Evolutionary conservation across 805 yeast species (phyloP).

Genomic region (Hanseniaspora clermontiae): DNA sequence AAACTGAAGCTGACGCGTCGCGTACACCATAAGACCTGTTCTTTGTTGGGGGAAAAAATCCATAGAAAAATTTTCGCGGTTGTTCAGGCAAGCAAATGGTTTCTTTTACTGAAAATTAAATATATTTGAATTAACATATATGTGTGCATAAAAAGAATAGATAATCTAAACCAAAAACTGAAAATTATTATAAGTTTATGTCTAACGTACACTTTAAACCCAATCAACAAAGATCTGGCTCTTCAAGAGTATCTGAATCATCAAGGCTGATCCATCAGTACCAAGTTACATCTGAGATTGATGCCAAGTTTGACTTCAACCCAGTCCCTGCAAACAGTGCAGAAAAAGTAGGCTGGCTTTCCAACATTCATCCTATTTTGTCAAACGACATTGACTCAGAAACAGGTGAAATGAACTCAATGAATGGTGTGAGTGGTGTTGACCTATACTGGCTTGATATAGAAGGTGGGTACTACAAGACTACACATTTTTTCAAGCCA

Average conservation of each 20-base stretch:
- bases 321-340: conserved; percentile 57
- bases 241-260: conserved; percentile 10
- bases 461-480: conserved; percentile 91
- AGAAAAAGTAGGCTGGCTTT: conserved; percentile 69
- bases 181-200: neutral
- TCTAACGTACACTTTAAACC: conserved; percentile 15
- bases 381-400: conserved; percentile 36
- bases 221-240: conserved; percentile 23
- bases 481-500: conserved; percentile 73
- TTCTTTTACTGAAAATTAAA: neutral
- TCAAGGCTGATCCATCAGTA: conserved; percentile 38
- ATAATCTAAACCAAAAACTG: neutral
- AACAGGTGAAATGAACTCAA: conserved; percentile 12
- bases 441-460: conserved; percentile 90
- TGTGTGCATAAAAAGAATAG: neutral
- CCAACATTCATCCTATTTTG: conserved; percentile 84
- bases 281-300: conserved; percentile 55
- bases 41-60: too few relatives aligned
- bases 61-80: too few relatives aligned
- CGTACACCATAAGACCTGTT: neutral
- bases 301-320: conserved; percentile 77
- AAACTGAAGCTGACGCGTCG: neutral
- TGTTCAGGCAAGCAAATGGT: too few relatives aligned
- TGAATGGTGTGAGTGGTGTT: conserved; percentile 70
- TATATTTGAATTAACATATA: too few relatives aligned